Evolutionary conservation across 2,329 filamentous ascomycete species (phyloP).

Genomic region (Stemphylium vesicarium): DNA sequence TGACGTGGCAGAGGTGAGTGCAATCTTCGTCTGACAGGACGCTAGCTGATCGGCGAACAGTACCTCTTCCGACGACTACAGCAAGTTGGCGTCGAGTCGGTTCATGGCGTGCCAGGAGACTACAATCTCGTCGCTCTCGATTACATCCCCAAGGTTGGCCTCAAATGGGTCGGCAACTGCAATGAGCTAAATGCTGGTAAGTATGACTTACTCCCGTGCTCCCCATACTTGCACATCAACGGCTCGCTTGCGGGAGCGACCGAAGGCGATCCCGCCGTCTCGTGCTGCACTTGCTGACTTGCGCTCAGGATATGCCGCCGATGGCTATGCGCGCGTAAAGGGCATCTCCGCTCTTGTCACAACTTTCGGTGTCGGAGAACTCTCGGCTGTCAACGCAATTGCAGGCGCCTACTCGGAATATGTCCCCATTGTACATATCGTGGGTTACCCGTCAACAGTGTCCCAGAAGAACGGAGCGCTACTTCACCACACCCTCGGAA

Average conservation of each 20-base stretch:
- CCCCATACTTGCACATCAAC: no score
- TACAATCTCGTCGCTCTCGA: constrained; percentile 60
- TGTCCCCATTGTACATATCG: constrained; percentile 56
- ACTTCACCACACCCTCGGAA: constrained; percentile 56
- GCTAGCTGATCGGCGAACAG: constrained; percentile 25
- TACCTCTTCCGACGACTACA: constrained; percentile 51
- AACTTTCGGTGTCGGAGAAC: constrained; percentile 57
- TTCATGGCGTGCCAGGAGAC: constrained; percentile 57
- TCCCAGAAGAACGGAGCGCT: constrained; percentile 52
- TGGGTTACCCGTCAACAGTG: constrained; percentile 52
- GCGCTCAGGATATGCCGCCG: constrained; percentile 53
- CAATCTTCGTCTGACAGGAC: neutral
- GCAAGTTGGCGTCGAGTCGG: constrained; percentile 52
- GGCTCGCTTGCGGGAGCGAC: neutral
- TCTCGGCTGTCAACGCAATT: constrained; percentile 56
- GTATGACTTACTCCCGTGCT: constrained; percentile 6
- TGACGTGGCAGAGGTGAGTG: constrained; percentile 63
- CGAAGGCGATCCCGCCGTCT: neutral
- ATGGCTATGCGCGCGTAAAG: constrained; percentile 56
- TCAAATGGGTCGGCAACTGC: constrained; percentile 66
- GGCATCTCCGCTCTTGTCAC: constrained; percentile 56
- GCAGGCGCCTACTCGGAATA: constrained; percentile 57
- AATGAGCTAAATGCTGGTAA: constrained; percentile 66
- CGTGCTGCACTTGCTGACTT: constrained; percentile 2
- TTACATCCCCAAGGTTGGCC: constrained; percentile 60